These are phyloP conservation scores for Eucalyptus sideroxylon DNA, from an alignment of 345 rosid genomes.

Conservation along the genomic window DNA sequence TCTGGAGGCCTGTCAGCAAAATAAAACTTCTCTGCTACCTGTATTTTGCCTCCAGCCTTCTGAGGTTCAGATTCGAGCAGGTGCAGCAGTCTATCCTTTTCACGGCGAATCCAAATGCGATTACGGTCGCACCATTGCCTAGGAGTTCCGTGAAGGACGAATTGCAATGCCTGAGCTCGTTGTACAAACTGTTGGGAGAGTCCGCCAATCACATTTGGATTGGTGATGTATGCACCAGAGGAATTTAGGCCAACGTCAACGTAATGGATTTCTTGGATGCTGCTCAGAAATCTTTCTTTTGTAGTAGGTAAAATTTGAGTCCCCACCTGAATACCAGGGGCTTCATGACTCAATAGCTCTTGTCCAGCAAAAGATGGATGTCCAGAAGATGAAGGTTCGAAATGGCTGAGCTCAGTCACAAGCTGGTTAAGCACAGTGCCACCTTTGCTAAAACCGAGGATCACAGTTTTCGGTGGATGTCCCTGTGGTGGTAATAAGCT, in stretches of 20 bases:
- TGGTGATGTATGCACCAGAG: slow-evolving; percentile 59
- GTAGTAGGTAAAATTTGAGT: slow-evolving; percentile 30
- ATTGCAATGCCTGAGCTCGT: slow-evolving; percentile 15
- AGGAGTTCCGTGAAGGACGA: slow-evolving; percentile 78
- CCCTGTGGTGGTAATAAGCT: not conserved
- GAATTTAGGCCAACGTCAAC: slow-evolving; percentile 79
- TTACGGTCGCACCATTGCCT: slow-evolving; percentile 75
- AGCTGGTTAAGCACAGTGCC: slow-evolving; percentile 86
- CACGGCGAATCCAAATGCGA: slow-evolving; percentile 46
- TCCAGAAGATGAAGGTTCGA: slow-evolving; percentile 1
- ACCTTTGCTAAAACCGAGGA: slow-evolving; percentile 87
- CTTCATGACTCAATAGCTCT: not conserved
- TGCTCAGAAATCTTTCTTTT: slow-evolving; percentile 37
- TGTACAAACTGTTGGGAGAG: slow-evolving; percentile 23
- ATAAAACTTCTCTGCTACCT: slow-evolving; percentile 50
- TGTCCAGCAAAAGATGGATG: not conserved
- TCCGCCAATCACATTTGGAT: slow-evolving; percentile 25
- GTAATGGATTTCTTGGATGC: slow-evolving; percentile 60
- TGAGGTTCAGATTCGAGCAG: slow-evolving; percentile 37
- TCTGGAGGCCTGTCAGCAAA: slow-evolving; percentile 44
- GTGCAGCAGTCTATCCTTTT: slow-evolving; percentile 43
- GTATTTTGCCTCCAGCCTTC: slow-evolving; percentile 26
- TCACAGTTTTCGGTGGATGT: slow-evolving; percentile 26
- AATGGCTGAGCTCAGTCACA: slow-evolving; percentile 45
- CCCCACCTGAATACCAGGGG: not conserved